These are phyloP conservation scores for Rasamsonia emersonii DNA, from an alignment of 2,329 filamentous ascomycete genomes.

Conservation along the genomic window DNA sequence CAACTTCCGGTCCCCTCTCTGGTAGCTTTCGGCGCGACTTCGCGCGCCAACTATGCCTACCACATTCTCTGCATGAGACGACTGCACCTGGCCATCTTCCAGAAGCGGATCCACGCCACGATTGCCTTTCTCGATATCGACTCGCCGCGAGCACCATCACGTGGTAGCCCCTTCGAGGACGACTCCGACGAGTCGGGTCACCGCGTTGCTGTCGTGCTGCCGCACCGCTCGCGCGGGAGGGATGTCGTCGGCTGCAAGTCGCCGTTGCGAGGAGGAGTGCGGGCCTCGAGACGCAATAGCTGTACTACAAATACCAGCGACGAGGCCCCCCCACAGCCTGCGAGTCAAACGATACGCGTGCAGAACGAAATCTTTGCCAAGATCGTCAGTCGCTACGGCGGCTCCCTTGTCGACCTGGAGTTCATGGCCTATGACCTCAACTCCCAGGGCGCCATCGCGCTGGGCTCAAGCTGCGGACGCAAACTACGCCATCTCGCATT, in stretches of 20 bases:
- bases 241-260: conserved; percentile 1
- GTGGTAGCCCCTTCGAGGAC: conserved; percentile 3
- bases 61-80: conserved; percentile 20
- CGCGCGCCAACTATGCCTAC: conserved; percentile 17
- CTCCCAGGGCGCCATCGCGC: conserved; percentile 17
- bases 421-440: conserved; percentile 25
- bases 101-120: conserved; percentile 22
- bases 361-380: conserved; percentile 19
- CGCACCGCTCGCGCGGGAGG: conserved; percentile 7
- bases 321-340: conserved; percentile 4
- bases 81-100: conserved; percentile 25
- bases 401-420: conserved; percentile 20
- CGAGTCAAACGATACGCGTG: conserved; percentile 14
- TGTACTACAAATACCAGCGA: background rate
- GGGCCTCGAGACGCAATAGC: conserved; percentile 2
- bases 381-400: conserved; percentile 18
- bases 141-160: conserved; percentile 12
- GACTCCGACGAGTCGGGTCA: conserved; percentile 3
- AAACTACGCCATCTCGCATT: conserved; percentile 24
- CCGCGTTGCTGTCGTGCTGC: conserved; percentile 10
- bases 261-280: conserved; percentile 3
- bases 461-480: conserved; percentile 15
- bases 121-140: conserved; percentile 22
- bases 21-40: conserved; percentile 24
- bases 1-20: conserved; percentile 21